Conservation (phyloP, 768 basidiomycete genomes). For the Boletus fagicola region DNA sequence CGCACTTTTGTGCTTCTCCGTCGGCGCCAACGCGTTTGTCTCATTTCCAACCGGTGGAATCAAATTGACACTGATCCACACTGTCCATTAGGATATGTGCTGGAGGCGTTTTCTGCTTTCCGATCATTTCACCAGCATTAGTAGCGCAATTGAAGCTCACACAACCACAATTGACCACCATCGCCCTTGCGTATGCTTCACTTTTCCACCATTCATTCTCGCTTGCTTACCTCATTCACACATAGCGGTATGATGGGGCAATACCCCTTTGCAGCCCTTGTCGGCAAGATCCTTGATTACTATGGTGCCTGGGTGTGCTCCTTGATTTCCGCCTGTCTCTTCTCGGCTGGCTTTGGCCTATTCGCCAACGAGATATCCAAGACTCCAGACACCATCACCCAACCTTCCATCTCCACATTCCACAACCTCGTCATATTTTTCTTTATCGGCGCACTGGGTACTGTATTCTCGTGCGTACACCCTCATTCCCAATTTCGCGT, state of each 20-base stretch:
- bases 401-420: conserved; percentile 46
- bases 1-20: conserved; percentile 47
- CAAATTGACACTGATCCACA: not conserved
- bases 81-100: conserved; percentile 55
- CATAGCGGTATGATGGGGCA: conserved; percentile 78
- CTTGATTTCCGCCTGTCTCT: conserved; percentile 55
- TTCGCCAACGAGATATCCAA: conserved; percentile 59
- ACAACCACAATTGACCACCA: conserved; percentile 77
- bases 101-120: conserved; percentile 80
- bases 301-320: conserved; percentile 71
- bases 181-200: conserved; percentile 69
- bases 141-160: conserved; percentile 58
- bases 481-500: not conserved
- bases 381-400: conserved; percentile 38
- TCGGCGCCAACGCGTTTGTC: conserved; percentile 63
- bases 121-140: conserved; percentile 65
- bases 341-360: conserved; percentile 57
- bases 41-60: not conserved
- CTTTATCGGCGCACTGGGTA: conserved; percentile 62
- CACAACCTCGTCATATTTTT: conserved; percentile 55
- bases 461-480: conserved; percentile 65
- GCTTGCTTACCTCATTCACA: not conserved
- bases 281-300: conserved; percentile 65
- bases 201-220: conserved; percentile 19
- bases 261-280: conserved; percentile 70